Percentiles rank a stretch among this genome's conserved stretches.
These are phyloP conservation scores for Stentor coeruleus DNA, from an alignment of 73 alveolate genomes.

Conservation along the genomic window DNA sequence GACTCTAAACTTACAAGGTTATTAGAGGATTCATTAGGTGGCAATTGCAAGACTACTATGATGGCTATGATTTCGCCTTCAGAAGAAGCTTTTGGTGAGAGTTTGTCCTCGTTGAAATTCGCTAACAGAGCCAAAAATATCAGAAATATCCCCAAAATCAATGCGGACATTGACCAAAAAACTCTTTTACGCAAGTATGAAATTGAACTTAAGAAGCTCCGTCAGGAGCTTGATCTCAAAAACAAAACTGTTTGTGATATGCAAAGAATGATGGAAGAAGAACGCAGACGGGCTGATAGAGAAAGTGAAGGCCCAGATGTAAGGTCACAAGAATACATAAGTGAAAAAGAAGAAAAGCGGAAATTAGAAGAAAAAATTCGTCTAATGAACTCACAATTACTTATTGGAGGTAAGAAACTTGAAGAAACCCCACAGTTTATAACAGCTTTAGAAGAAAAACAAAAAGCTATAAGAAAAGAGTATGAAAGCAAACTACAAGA, in stretches of 20 bases:
- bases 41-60: constrained; percentile 98
- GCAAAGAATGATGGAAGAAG: constrained; percentile 64
- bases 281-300: constrained; percentile 74
- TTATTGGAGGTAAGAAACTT: constrained; percentile 69
- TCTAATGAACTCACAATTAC: constrained; percentile 63
- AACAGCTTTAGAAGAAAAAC: constrained; percentile 81
- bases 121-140: constrained; percentile 99
- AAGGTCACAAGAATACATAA: constrained; percentile 68
- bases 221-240: constrained; percentile 79
- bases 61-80: constrained; percentile 93
- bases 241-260: constrained; percentile 67
- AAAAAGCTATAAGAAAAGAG: constrained; percentile 74
- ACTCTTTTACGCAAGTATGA: constrained; percentile 92
- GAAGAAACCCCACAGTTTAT: constrained; percentile 93
- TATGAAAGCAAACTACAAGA: constrained; percentile 84
- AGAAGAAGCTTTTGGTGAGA: constrained; percentile 93
- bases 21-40: constrained; percentile 96
- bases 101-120: constrained; percentile 95
- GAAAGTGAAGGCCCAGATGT: constrained; percentile 83
- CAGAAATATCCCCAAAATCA: constrained; percentile 90
- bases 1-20: constrained; percentile 97
- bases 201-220: constrained; percentile 81
- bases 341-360: constrained; percentile 85
- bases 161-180: constrained; percentile 93
- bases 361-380: constrained; percentile 81